Evolutionary conservation across 164 flowering plant species (phyloP).

Genomic region (Vitis rupestris): DNA sequence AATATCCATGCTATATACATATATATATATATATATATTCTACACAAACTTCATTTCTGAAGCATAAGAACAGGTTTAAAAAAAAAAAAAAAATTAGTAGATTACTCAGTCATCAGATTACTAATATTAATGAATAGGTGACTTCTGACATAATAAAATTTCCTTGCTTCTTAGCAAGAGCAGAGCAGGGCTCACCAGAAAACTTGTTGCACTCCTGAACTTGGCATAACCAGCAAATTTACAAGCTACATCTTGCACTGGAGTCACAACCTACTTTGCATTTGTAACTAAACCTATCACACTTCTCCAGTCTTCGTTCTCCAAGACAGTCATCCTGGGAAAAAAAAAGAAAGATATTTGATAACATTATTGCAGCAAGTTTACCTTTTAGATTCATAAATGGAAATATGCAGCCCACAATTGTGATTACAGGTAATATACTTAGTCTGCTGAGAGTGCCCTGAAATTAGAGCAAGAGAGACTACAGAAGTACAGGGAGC

Average conservation of each 20-base stretch:
- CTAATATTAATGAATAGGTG: too few relatives aligned
- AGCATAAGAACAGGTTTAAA: too few relatives aligned
- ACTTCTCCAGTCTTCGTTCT: constrained; percentile 81
- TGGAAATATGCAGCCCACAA: neutral
- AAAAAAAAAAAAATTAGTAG: too few relatives aligned
- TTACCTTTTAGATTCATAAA: too few relatives aligned
- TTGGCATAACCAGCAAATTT: constrained; percentile 81
- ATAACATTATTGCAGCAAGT: too few relatives aligned
- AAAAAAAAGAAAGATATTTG: neutral
- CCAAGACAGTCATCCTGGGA: constrained; percentile 66
- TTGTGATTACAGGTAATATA: constrained; percentile 35
- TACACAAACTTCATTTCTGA: too few relatives aligned
- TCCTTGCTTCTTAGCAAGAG: neutral
- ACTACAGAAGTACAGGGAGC: constrained; percentile 39
- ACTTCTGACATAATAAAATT: neutral
- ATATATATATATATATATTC: too few relatives aligned
- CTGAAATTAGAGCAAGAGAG: constrained; percentile 56
- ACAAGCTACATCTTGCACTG: constrained; percentile 80
- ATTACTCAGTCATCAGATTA: too few relatives aligned
- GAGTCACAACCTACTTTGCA: constrained; percentile 87
- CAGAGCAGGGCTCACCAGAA: constrained; percentile 39
- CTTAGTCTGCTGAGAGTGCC: constrained; percentile 59
- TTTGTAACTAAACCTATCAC: constrained; percentile 72
- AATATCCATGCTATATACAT: too few relatives aligned
- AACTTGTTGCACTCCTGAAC: constrained; percentile 37